A percentile compares a stretch with the other conserved stretches of the same genome.
Conservation (phyloP, 2,329 filamentous ascomycete genomes). For the Aspergillus uvarum region DNA sequence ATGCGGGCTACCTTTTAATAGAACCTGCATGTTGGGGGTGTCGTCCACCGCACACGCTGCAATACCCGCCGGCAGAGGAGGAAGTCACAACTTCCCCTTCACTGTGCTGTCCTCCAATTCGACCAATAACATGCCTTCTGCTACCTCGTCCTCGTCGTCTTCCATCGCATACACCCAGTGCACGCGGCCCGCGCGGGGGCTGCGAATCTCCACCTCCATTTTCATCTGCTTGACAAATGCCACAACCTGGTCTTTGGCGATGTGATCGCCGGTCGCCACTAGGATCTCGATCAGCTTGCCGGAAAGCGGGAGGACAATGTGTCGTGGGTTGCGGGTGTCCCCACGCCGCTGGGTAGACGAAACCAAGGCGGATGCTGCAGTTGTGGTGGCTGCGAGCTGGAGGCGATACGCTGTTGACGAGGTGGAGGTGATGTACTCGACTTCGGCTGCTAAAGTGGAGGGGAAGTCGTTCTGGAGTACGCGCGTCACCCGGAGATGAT, state of each 20-base stretch:
- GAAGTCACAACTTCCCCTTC: slow-evolving; percentile 31
- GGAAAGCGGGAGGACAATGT: slow-evolving; percentile 58
- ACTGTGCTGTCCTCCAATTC: slow-evolving; percentile 44
- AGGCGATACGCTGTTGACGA: slow-evolving; percentile 46
- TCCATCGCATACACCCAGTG: slow-evolving; percentile 55
- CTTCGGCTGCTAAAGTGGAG: slow-evolving; percentile 53
- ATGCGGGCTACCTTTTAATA: neutral
- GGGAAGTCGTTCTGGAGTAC: slow-evolving; percentile 63
- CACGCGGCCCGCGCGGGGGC: slow-evolving; percentile 48
- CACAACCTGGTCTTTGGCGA: slow-evolving; percentile 54
- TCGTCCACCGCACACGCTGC: too few species aligned
- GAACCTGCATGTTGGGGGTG: neutral
- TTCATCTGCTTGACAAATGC: slow-evolving; percentile 67
- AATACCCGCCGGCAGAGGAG: too few species aligned
- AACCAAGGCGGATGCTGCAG: slow-evolving; percentile 42
- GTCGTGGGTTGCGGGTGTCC: slow-evolving; percentile 50
- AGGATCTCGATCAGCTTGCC: slow-evolving; percentile 61
- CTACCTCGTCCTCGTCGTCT: slow-evolving; percentile 53
- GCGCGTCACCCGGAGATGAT: slow-evolving; percentile 56
- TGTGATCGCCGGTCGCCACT: slow-evolving; percentile 53
- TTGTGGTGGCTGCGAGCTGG: slow-evolving; percentile 48
- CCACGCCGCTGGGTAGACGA: slow-evolving; percentile 50
- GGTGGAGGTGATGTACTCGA: slow-evolving; percentile 48
- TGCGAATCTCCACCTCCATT: slow-evolving; percentile 66
- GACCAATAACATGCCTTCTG: slow-evolving; percentile 55